Evolutionary conservation across 2,329 filamentous ascomycete species (phyloP).

Genomic region (Colletotrichum melonis): DNA sequence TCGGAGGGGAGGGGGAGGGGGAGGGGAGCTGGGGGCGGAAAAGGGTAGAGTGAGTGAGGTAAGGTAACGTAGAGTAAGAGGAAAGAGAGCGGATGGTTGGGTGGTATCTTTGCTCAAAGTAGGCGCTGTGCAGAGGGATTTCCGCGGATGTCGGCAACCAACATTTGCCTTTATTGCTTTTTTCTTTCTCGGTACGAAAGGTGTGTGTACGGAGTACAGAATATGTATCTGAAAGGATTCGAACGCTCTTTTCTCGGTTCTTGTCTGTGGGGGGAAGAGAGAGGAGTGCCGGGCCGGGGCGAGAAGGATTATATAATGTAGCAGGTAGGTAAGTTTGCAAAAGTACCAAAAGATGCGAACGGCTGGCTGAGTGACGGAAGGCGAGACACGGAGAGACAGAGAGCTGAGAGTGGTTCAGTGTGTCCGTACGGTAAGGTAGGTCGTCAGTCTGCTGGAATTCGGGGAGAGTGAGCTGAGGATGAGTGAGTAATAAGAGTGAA

Average conservation of each 20-base stretch:
- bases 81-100: background rate
- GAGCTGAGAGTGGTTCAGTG: background rate
- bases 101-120: constrained; percentile 32
- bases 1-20: background rate
- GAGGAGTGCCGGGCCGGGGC: background rate
- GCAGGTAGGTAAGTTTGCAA: background rate
- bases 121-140: constrained; percentile 20
- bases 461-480: background rate
- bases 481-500: background rate
- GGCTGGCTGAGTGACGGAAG: background rate
- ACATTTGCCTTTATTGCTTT: constrained; percentile 15
- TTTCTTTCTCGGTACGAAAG: background rate
- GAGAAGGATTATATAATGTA: background rate
- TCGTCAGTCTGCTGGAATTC: background rate
- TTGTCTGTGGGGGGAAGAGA: background rate
- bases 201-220: no score
- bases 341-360: background rate
- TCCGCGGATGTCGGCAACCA: constrained; percentile 23
- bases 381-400: background rate
- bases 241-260: background rate
- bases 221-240: background rate
- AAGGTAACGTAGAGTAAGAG: background rate
- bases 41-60: background rate
- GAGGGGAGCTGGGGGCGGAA: background rate
- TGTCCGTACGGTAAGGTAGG: no score